Evolutionary conservation across 495 filamentous ascomycete species (phyloP), one percentile per base, ranked within the genome.

Genomic region (Apiosordaria backusii): DNA sequence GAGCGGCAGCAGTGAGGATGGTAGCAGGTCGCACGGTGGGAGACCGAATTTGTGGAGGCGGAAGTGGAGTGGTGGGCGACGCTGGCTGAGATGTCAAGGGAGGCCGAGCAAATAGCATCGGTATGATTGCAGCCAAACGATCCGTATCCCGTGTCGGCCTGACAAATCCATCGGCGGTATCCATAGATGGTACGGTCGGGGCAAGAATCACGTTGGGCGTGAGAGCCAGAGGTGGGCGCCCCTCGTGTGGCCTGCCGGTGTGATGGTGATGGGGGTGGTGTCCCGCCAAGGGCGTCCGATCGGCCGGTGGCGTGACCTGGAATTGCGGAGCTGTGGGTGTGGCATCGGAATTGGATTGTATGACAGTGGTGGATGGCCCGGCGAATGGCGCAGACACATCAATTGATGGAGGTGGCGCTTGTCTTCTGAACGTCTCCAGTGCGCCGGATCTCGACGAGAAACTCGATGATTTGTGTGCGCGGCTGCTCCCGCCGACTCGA

Each of bases 21-120:
- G 86, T 79, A 68, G 80, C 73, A 72, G 88, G 71, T 69, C 83
- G 76, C 65, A 86, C 78, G 10, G 80, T 81, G 3, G 82, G 81
- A 7, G 83, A 84, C 54, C 81, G 78, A 57, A 82, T 73, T 57
- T 84, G 82, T 1, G 80, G 77, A 0, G 87, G 88, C 50, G 90
- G 90, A 61, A 90, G 84, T 10, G 94, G 95, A 1, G 95, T 99
- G 13, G 93, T 97, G 0, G 95, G 95, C 10, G 94, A 97, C 62
- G 92, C 90, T 1, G 95, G 95, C 72, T 97, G 95, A 7, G 95
- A 97, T 24, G 87, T 84, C 61, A 92, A 80, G 22, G 88, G 88
- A 2, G 86, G 82, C 58, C 91, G 87, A 58, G 91, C 77, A 7
- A 88, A 85, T 1, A 92, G 88, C 29, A 92, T 78, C 0, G 35